Percentiles rank a stretch among this genome's conserved stretches.
phyloP scores from a whole-genome alignment of 2,329 filamentous ascomycete genomes.

The Aspergillus melleus region DNA sequence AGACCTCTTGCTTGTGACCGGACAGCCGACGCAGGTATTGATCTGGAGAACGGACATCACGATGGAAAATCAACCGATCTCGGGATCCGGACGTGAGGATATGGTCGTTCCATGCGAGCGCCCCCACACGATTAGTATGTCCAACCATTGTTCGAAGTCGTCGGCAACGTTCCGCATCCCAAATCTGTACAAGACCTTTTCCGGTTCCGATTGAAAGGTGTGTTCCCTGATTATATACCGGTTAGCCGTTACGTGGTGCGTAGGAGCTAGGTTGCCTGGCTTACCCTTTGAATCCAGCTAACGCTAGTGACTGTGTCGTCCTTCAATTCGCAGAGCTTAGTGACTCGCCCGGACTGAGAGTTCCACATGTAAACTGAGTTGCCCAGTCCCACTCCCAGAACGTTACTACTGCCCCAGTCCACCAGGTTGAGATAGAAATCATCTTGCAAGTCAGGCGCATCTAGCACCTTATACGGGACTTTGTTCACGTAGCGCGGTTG shows the following conservation, averaged over 20 bases:
- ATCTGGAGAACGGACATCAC: slow-evolving; percentile 88
- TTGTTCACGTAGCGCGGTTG: slow-evolving; percentile 90
- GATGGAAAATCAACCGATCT: slow-evolving; percentile 90
- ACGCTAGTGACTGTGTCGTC: slow-evolving; percentile 96
- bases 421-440: slow-evolving; percentile 98
- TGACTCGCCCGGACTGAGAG: slow-evolving; percentile 83
- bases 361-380: slow-evolving; percentile 99
- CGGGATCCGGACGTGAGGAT: slow-evolving; percentile 94
- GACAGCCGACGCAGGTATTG: slow-evolving; percentile 85
- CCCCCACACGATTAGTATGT: slow-evolving; percentile 88
- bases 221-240: slow-evolving; percentile 60
- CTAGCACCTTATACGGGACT: slow-evolving; percentile 95
- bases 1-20: slow-evolving; percentile 97
- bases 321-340: slow-evolving; percentile 86
- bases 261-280: slow-evolving; percentile 16
- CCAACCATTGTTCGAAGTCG: slow-evolving; percentile 94
- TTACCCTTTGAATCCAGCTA: slow-evolving; percentile 88
- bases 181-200: slow-evolving; percentile 94
- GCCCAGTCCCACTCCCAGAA: slow-evolving; percentile 87
- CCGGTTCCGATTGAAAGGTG: slow-evolving; percentile 94
- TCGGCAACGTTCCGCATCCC: slow-evolving; percentile 86
- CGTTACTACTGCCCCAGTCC: slow-evolving; percentile 95
- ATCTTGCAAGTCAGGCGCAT: slow-evolving; percentile 92
- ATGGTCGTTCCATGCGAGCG: slow-evolving; percentile 96
- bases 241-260: slow-evolving; percentile 11